Percentiles rank a stretch among this genome's conserved stretches.
phyloP scores from a whole-genome alignment of 1,139 yeast genomes.

The Candida sp. region DNA sequence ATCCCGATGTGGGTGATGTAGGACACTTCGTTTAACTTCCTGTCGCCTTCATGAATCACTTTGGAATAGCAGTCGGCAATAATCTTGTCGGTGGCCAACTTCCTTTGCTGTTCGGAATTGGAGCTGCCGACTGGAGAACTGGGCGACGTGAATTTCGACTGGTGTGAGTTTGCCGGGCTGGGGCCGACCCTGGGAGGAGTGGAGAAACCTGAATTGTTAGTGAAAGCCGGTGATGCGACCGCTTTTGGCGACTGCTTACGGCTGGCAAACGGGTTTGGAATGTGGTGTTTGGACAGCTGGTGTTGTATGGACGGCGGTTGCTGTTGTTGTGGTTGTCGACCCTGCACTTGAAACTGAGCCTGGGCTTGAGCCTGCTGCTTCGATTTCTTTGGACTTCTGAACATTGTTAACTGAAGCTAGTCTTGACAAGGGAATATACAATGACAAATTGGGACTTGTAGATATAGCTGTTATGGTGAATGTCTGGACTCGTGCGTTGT shows the following conservation, averaged over 20 bases:
- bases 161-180: not conserved
- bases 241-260: conserved; percentile 2
- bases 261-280: conserved; percentile 1
- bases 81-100: conserved; percentile 33
- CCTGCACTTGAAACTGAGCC: not conserved
- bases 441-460: no score
- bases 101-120: conserved; percentile 18
- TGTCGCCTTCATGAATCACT: conserved; percentile 31
- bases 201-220: not conserved
- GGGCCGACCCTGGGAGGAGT: not conserved
- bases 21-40: conserved; percentile 31
- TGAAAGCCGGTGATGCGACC: not conserved
- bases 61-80: conserved; percentile 48
- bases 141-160: conserved; percentile 6
- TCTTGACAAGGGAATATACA: not conserved
- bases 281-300: not conserved
- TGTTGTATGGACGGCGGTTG: not conserved
- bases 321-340: conserved; percentile 1
- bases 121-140: conserved; percentile 10
- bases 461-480: no score
- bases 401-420: conserved; percentile 3
- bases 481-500: no score
- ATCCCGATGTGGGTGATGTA: conserved; percentile 44
- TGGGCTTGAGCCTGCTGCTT: conserved; percentile 4
- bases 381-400: conserved; percentile 11